Conservation (phyloP, 345 rosid genomes). For the Salix exigua region DNA sequence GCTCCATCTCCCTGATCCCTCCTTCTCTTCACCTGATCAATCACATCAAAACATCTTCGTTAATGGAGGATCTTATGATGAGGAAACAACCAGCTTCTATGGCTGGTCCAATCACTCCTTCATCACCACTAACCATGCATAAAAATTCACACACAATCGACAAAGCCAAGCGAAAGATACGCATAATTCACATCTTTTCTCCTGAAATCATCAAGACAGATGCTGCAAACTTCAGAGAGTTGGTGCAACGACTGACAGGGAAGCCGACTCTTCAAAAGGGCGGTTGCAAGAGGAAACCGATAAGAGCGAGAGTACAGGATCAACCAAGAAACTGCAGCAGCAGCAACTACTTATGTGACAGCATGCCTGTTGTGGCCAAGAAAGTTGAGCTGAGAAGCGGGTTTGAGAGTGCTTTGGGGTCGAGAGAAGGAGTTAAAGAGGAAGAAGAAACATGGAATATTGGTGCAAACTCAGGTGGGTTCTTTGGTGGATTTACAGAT, state of each 20-base stretch:
- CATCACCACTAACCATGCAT: conserved; percentile 43
- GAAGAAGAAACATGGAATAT: conserved; percentile 31
- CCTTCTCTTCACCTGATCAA: conserved; percentile 8
- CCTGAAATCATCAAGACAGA: conserved; percentile 96
- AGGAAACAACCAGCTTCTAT: conserved; percentile 20
- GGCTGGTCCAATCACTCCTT: conserved; percentile 4
- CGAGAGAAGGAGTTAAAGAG: conserved; percentile 17
- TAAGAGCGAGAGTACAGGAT: neutral
- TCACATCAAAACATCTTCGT: neutral
- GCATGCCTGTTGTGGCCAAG: conserved; percentile 1
- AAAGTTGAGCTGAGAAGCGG: conserved; percentile 28
- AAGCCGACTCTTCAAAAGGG: conserved; percentile 39
- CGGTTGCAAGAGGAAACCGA: neutral
- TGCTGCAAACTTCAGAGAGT: conserved; percentile 75
- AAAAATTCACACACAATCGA: conserved; percentile 47
- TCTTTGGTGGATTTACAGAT: conserved; percentile 53
- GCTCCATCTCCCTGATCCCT: conserved; percentile 21
- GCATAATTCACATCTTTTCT: conserved; percentile 82
- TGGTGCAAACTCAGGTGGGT: conserved; percentile 43
- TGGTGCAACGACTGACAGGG: conserved; percentile 89
- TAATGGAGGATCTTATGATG: conserved; percentile 43
- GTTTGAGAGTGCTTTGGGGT: conserved; percentile 16
- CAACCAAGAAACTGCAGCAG: neutral
- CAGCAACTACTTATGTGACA: neutral
- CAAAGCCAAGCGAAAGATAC: conserved; percentile 66